Evolutionary conservation across 139 green algal species (phyloP), one percentile per base, ranked within the genome.

Genomic region (Coelastrella sp.): DNA sequence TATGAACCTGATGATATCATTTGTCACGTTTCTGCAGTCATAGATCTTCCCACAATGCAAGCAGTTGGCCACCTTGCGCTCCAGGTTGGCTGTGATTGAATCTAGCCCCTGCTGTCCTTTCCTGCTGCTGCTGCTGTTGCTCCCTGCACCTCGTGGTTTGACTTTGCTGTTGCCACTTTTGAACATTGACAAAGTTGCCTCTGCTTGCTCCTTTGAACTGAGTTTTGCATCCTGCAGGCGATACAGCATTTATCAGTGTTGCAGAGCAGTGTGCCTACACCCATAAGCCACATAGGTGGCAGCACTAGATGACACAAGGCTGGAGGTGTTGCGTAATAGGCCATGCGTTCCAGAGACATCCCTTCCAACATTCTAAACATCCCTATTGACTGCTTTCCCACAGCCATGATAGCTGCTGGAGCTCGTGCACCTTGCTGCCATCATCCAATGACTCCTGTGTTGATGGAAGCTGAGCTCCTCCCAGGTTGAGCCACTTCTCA

Each of bases 11-110:
- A 93, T 85, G 19, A 95, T 91, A 57, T 97, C 95, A 20, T 94
- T 93, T 7, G 83, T 92, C 22, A 90, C 66, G 12, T 88, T 84
- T 19, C 95, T 93, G 91, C 94, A 96, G 91, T 98, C 95, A 75
- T 94, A 98, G 24, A 98, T 95, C 91, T 97, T 98, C 63, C 97
- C 97, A 84, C 97, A 98, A 49, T 87, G 73, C 60, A 98, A 89
- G 93, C 97, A 98, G 92, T 98, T 98, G 87, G 93, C 90, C 59
- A 98, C 95, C 27, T 94, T 83, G 10, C 82, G 49, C 24, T 94
- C 89, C 14, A 89, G 35, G 24, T 75, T 63, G 22, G 59, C 68
- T 14, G 57, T 66, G n/a, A 84, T 22, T 9, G 14, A 79, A 9
- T 59, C 59, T 24, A 78, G 57, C 76, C 56, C n/a, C 49, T 82